Conservation (phyloP, 2,329 filamentous ascomycete genomes). For the Scytalidium lignicola region DNA sequence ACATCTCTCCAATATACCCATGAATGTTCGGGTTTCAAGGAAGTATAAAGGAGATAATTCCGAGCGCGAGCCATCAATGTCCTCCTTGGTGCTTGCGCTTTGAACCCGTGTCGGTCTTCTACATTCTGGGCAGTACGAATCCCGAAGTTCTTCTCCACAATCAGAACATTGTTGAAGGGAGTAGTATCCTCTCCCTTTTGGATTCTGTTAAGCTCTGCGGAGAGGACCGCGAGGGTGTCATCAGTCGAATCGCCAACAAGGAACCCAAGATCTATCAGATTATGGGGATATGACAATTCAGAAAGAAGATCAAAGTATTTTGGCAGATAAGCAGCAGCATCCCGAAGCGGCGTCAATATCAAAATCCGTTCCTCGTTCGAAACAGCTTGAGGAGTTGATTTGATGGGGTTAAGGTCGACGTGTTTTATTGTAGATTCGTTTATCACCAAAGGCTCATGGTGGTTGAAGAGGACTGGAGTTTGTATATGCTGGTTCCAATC, state of each 20-base stretch:
- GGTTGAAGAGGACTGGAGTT: conserved; percentile 94
- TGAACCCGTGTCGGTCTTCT: conserved; percentile 77
- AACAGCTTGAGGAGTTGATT: conserved; percentile 72
- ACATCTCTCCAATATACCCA: conserved; percentile 99
- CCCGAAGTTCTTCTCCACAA: conserved; percentile 90
- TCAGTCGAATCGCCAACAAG: conserved; percentile 88
- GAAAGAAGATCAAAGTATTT: conserved; percentile 93
- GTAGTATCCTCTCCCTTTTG: conserved; percentile 73
- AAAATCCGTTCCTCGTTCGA: conserved; percentile 82
- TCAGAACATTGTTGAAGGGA: conserved; percentile 77
- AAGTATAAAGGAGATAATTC: conserved; percentile 82
- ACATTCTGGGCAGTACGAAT: conserved; percentile 60
- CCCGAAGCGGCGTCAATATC: conserved; percentile 87
- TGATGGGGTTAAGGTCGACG: conserved; percentile 79
- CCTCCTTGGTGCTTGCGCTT: conserved; percentile 81
- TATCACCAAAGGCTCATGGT: conserved; percentile 81
- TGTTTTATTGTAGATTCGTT: conserved; percentile 74
- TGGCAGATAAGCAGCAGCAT: conserved; percentile 74
- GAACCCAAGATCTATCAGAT: conserved; percentile 92
- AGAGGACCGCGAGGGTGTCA: conserved; percentile 82
- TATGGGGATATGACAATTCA: conserved; percentile 87
- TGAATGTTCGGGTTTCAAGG: conserved; percentile 87
- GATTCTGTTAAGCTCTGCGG: conserved; percentile 79
- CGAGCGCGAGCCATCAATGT: conserved; percentile 86
- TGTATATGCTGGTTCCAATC: conserved; percentile 85